Percentiles rank a stretch among this genome's conserved stretches.
Evolutionary conservation across 257 asterid genomes (phyloP).

Genomic region (Orobanche coerulescens): DNA sequence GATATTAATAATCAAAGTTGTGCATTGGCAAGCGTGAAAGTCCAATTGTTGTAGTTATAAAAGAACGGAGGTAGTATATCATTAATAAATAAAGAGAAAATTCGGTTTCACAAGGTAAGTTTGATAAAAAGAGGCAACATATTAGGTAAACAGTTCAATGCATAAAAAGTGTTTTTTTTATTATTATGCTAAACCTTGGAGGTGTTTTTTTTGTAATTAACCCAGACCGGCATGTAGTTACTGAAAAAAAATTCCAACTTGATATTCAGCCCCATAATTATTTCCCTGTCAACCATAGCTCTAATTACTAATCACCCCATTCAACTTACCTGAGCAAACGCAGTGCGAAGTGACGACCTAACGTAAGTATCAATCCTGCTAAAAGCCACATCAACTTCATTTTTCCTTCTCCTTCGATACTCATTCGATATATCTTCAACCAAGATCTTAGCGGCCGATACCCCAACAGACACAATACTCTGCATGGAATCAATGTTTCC

Average conservation of each 20-base stretch:
- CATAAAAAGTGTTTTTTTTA: no score
- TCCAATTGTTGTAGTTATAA: no score
- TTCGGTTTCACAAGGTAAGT: no score
- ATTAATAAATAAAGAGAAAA: no score
- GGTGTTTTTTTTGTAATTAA: neutral
- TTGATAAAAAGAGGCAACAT: no score
- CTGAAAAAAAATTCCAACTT: neutral
- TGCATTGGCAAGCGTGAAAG: no score
- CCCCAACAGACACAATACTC: slow-evolving; percentile 82
- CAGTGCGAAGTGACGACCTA: slow-evolving; percentile 95
- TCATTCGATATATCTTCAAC: slow-evolving; percentile 96
- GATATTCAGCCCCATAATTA: neutral
- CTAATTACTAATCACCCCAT: slow-evolving; percentile 19
- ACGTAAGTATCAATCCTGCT: slow-evolving; percentile 93
- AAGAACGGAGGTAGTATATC: no score
- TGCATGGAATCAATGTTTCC: slow-evolving; percentile 80
- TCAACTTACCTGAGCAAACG: slow-evolving; percentile 96
- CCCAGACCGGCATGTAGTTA: neutral
- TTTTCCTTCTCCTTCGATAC: slow-evolving; percentile 84
- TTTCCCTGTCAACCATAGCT: slow-evolving; percentile 13
- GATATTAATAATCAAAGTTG: no score
- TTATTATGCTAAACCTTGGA: neutral
- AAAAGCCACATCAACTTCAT: slow-evolving; percentile 81
- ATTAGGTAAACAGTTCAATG: no score
- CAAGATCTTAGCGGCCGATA: slow-evolving; percentile 73